Conservation (phyloP, 257 asterid species). For the Solanum neorickii region DNA sequence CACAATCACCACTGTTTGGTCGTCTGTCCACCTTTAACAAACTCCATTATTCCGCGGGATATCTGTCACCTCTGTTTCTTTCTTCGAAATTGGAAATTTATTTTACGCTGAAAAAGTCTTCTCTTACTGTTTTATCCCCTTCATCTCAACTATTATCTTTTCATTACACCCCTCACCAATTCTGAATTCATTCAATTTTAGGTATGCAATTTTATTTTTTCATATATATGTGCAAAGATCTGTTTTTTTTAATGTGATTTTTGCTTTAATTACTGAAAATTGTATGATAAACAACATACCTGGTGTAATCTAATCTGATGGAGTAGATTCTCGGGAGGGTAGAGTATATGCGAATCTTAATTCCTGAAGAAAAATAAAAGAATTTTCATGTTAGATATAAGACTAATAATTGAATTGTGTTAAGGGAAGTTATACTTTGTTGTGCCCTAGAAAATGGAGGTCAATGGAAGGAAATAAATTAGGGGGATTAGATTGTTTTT, state of each 20-base stretch:
- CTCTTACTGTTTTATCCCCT: not conserved
- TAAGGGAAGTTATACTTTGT: not conserved
- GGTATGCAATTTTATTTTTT: not conserved
- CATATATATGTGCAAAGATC: not conserved
- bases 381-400: not conserved
- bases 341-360: not conserved
- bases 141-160: not conserved
- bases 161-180: not conserved
- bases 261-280: not conserved
- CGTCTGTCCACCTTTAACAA: not conserved
- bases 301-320: not conserved
- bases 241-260: not conserved
- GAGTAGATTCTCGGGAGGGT: not conserved
- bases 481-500: not conserved
- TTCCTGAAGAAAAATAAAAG: not conserved
- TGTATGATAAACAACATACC: not conserved
- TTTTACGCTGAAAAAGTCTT: not conserved
- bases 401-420: not conserved
- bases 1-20: not conserved
- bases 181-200: not conserved
- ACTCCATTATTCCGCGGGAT: not conserved
- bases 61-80: not conserved
- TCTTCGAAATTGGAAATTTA: not conserved
- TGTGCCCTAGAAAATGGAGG: not conserved
- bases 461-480: not conserved